phyloP scores from a whole-genome alignment of 495 filamentous ascomycete genomes.

The Penicillium silybi region DNA sequence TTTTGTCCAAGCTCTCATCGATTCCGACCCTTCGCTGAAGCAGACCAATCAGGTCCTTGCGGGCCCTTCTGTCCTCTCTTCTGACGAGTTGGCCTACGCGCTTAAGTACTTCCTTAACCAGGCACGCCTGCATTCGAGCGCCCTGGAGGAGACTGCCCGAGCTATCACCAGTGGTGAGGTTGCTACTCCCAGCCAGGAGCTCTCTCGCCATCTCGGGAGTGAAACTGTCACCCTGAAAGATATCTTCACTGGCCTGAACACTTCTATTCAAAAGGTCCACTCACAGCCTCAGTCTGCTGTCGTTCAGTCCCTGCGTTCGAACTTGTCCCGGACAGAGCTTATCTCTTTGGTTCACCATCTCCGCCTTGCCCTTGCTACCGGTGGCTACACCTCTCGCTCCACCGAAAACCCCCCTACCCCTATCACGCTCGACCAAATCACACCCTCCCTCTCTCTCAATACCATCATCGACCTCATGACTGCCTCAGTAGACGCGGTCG shows the following conservation, averaged over 20 bases:
- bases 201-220: conserved; percentile 25
- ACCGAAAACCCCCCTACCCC: conserved; percentile 43
- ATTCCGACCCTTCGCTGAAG: conserved; percentile 58
- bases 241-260: conserved; percentile 40
- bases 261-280: conserved; percentile 60
- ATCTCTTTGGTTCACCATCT: conserved; percentile 72
- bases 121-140: conserved; percentile 30
- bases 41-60: conserved; percentile 53
- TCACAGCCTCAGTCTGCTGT: conserved; percentile 54
- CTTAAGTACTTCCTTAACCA: conserved; percentile 38
- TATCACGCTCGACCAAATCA: conserved; percentile 48
- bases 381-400: conserved; percentile 42
- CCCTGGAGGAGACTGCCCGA: conserved; percentile 30
- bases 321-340: conserved; percentile 63
- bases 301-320: conserved; percentile 59
- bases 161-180: conserved; percentile 31
- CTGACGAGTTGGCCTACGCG: conserved; percentile 42
- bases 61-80: conserved; percentile 35
- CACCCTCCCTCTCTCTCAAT: conserved; percentile 46
- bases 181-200: conserved; percentile 18
- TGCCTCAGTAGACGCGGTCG: conserved; percentile 79
- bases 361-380: conserved; percentile 56
- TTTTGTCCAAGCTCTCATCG: conserved; percentile 54
- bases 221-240: conserved; percentile 24
- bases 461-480: conserved; percentile 63